These are phyloP conservation scores for Miscanthus lutarioriparius DNA, from an alignment of 176 grass and related monocot species.

Conservation along the genomic window DNA sequence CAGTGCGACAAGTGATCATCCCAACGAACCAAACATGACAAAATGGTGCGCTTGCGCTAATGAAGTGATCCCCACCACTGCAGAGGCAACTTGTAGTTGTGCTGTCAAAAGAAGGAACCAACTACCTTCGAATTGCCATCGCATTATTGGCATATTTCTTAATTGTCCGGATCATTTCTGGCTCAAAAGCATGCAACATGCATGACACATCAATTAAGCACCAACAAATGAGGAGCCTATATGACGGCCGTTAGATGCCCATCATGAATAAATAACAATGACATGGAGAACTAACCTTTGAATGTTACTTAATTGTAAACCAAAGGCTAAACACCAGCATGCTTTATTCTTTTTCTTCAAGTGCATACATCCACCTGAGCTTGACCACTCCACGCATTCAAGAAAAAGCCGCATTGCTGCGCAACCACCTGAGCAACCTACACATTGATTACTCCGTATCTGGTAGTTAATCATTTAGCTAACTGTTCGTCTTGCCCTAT, in stretches of 20 bases:
- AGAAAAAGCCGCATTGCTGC: too few relatives aligned
- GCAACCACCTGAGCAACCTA: too few relatives aligned
- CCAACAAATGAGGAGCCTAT: conserved; percentile 20
- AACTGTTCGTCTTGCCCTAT: background rate
- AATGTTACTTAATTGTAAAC: conserved; percentile 12
- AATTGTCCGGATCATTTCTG: background rate
- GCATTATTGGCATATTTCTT: conserved; percentile 22
- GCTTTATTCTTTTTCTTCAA: background rate
- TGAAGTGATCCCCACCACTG: conserved; percentile 2
- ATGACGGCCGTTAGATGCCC: conserved; percentile 30
- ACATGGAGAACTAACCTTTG: background rate
- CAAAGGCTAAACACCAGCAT: background rate
- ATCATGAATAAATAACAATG: background rate
- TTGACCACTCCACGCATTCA: too few relatives aligned
- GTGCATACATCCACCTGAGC: background rate
- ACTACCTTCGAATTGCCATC: background rate
- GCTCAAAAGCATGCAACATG: conserved; percentile 16
- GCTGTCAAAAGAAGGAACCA: conserved; percentile 19
- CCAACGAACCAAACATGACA: background rate
- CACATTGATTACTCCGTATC: too few relatives aligned
- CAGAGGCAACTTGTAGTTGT: conserved; percentile 6
- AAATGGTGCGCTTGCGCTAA: background rate
- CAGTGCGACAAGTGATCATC: background rate
- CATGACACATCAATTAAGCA: conserved; percentile 16
- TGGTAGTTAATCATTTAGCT: too few relatives aligned